A percentile compares a stretch with the other conserved stretches of the same genome.
Evolutionary conservation across 108 stramenopile genomes (phyloP).

Genomic region (Cyclostephanos tholiformis): DNA sequence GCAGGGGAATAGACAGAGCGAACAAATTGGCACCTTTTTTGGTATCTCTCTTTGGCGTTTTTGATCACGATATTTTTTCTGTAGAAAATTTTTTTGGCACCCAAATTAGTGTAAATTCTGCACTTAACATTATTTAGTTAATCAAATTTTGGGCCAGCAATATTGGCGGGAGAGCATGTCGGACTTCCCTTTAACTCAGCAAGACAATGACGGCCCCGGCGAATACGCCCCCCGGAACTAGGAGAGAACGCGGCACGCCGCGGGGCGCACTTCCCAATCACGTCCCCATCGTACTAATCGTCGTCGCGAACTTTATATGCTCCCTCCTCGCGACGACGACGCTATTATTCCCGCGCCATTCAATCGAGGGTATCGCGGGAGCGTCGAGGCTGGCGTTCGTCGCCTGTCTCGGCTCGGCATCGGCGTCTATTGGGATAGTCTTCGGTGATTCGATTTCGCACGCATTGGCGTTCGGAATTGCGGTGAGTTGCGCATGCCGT

Average conservation of each 20-base stretch:
- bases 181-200: too few relatives aligned
- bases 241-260: slow-evolving; percentile 39
- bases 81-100: too few relatives aligned
- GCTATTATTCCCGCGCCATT: slow-evolving; percentile 16
- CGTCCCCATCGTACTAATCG: slow-evolving; percentile 20
- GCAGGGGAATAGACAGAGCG: too few relatives aligned
- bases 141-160: not conserved
- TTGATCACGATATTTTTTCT: too few relatives aligned
- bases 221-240: not conserved
- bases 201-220: not conserved
- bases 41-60: too few relatives aligned
- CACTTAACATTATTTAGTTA: too few relatives aligned
- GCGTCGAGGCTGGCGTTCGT: slow-evolving; percentile 9
- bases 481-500: slow-evolving; percentile 13
- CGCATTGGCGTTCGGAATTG: slow-evolving; percentile 30
- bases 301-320: slow-evolving; percentile 3
- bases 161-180: not conserved
- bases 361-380: not conserved
- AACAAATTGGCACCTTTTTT: too few relatives aligned
- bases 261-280: slow-evolving; percentile 15
- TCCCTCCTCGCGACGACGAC: slow-evolving; percentile 16
- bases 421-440: slow-evolving; percentile 33
- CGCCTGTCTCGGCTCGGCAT: slow-evolving; percentile 28
- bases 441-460: slow-evolving; percentile 40
- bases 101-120: too few relatives aligned